Conservation (phyloP, 2,329 filamentous ascomycete species). For the Chrysoporthe deuterocubensis region DNA sequence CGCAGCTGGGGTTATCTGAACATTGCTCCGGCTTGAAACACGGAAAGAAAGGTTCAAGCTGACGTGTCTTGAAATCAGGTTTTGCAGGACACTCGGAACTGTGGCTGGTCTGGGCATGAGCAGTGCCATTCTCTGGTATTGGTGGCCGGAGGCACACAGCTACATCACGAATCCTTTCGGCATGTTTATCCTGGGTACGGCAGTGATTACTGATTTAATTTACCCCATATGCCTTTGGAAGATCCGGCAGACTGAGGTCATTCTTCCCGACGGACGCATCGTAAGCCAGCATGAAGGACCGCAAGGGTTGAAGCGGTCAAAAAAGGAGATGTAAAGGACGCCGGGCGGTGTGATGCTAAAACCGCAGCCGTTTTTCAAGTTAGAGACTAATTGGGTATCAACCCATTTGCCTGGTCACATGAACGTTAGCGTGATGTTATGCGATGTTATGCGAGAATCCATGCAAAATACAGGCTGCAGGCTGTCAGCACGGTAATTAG, state of each 20-base stretch:
- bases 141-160: slow-evolving; percentile 55
- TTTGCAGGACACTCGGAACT: slow-evolving; percentile 48
- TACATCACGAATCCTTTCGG: slow-evolving; percentile 50
- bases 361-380: not conserved
- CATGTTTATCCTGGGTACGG: slow-evolving; percentile 46
- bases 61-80: slow-evolving; percentile 38
- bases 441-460: too few species aligned
- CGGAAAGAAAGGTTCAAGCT: slow-evolving; percentile 8
- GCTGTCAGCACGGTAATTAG: too few species aligned
- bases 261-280: slow-evolving; percentile 44
- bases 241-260: slow-evolving; percentile 44
- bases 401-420: not conserved
- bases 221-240: slow-evolving; percentile 50
- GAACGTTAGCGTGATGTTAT: too few species aligned
- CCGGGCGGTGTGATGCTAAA: not conserved
- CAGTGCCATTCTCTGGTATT: slow-evolving; percentile 50
- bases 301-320: not conserved
- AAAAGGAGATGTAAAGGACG: slow-evolving; percentile 13
- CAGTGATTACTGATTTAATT: slow-evolving; percentile 46
- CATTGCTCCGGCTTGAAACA: not conserved
- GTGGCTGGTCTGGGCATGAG: slow-evolving; percentile 45
- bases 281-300: slow-evolving; percentile 28
- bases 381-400: not conserved
- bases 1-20: not conserved
- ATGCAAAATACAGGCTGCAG: too few species aligned